phyloP scores from a whole-genome alignment of 306 rosid species.

The Elaeagnus macrophylla region DNA sequence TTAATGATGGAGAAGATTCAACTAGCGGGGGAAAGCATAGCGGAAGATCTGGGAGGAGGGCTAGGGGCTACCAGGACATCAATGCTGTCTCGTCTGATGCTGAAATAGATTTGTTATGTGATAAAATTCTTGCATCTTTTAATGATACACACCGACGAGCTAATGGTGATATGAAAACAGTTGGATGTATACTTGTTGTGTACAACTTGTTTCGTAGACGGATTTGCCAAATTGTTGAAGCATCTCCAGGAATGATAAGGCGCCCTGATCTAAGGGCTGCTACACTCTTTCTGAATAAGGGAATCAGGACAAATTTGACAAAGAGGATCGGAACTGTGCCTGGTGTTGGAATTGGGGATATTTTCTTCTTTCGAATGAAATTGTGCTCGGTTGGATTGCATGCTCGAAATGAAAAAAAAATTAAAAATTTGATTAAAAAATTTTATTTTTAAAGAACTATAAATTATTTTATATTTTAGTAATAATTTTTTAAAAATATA shows the following conservation, averaged over 20 bases:
- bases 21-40: conserved; percentile 30
- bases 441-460: too few species aligned
- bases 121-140: conserved; percentile 35
- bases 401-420: too few species aligned
- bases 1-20: conserved; percentile 28
- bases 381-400: conserved; percentile 76
- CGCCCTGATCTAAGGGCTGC: conserved; percentile 65
- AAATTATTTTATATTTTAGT: too few species aligned
- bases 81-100: conserved; percentile 23
- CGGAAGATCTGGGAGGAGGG: conserved; percentile 29
- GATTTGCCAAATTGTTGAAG: conserved; percentile 60
- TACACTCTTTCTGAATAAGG: conserved; percentile 61
- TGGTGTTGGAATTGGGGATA: conserved; percentile 87
- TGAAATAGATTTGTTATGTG: conserved; percentile 42
- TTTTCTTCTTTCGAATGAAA: conserved; percentile 78
- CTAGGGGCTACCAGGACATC: conserved; percentile 24
- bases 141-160: conserved; percentile 38
- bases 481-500: too few species aligned
- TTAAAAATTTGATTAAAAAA: too few species aligned
- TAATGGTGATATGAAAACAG: conserved; percentile 45
- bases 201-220: conserved; percentile 62
- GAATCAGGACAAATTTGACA: conserved; percentile 55
- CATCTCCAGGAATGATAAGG: conserved; percentile 41
- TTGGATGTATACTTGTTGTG: conserved; percentile 36
- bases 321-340: conserved; percentile 63